Conservation (phyloP, 768 basidiomycete species). For the Epithele typhae region DNA sequence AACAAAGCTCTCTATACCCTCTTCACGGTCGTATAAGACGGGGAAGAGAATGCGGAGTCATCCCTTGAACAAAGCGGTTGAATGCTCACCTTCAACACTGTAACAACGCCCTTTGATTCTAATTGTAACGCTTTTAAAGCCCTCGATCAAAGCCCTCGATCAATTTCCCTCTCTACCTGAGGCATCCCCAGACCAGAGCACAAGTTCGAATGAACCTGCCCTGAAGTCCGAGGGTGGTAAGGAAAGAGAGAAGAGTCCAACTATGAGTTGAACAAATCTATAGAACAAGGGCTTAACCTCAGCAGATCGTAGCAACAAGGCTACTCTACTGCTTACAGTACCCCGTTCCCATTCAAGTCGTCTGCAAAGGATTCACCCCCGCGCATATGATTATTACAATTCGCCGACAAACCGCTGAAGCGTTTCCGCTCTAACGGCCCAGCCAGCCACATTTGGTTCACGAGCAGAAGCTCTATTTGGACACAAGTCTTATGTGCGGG, state of each 20-base stretch:
- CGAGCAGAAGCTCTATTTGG: conserved; percentile 67
- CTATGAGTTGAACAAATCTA: conserved; percentile 57
- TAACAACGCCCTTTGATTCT: not conserved
- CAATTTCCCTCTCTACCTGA: not conserved
- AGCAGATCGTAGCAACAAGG: conserved; percentile 77
- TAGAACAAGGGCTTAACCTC: conserved; percentile 72
- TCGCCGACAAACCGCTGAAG: conserved; percentile 44
- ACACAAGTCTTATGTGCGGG: conserved; percentile 62
- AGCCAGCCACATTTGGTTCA: conserved; percentile 60
- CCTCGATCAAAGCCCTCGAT: no score
- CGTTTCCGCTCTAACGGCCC: conserved; percentile 51
- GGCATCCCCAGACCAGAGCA: conserved; percentile 12
- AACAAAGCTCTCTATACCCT: conserved; percentile 71
- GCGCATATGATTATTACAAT: conserved; percentile 64
- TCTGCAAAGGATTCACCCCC: conserved; percentile 77
- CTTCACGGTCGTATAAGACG: conserved; percentile 89
- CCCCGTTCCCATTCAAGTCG: conserved; percentile 72
- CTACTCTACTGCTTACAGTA: conserved; percentile 77
- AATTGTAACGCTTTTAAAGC: conserved; percentile 2
- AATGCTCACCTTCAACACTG: not conserved
- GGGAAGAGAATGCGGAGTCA: conserved; percentile 85
- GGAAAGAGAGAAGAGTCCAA: conserved; percentile 40
- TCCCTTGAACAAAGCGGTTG: conserved; percentile 30
- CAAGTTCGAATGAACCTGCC: conserved; percentile 31
- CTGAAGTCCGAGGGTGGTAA: conserved; percentile 31